Evolutionary conservation across 805 yeast species (phyloP), one percentile per base, ranked within the genome.

Genomic region (Lipomyces orientalis): DNA sequence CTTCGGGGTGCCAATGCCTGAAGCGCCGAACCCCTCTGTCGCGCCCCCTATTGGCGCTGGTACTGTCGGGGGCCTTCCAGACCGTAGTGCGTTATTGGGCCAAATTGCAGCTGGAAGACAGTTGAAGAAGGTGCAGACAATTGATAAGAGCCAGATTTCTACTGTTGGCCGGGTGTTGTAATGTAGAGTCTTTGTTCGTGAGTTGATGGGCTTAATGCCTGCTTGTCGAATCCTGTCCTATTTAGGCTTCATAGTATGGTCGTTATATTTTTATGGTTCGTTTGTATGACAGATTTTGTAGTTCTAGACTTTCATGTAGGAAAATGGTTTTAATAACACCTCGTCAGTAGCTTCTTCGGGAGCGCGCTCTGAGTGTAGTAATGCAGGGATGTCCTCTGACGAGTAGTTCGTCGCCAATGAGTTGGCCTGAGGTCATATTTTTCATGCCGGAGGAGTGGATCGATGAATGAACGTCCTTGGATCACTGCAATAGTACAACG

Each of bases 21-120:
- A 76, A 6, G 75, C 81, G 37, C 76, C 79, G 29, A 76, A 80
- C 4, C 75, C 82, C 6, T 80, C 84, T 10, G 76, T 80, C n/a
- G 65, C 71, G 78, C 81, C 65, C 68, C 78, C 54, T 68, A 75
- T 29, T 63, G 75, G 51, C 71, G 76, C 29, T 52, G 76, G 68
- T 10, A 70, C 77, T 4, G 78, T 78, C 5, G 73, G 79, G 2
- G 76, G 76, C 34, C 68, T 75, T n/a, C 77, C 81, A 6, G 79
- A 81, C 55, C 76, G 88, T 33, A 74, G 80, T 54, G 87, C 87
- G 0, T 78, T 86, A 62, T 79, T 88, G 62, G 87, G 88, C 2
- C 87, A 88, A 75, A 88, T 88, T 62, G 79, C 80, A 10, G 79
- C 83, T 0, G 91, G 91, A 2, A 81, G 77, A 51, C 61, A 81